These are phyloP conservation scores for Flaveria ramosissima DNA, from an alignment of 129 eudicot genomes.

Conservation along the genomic window DNA sequence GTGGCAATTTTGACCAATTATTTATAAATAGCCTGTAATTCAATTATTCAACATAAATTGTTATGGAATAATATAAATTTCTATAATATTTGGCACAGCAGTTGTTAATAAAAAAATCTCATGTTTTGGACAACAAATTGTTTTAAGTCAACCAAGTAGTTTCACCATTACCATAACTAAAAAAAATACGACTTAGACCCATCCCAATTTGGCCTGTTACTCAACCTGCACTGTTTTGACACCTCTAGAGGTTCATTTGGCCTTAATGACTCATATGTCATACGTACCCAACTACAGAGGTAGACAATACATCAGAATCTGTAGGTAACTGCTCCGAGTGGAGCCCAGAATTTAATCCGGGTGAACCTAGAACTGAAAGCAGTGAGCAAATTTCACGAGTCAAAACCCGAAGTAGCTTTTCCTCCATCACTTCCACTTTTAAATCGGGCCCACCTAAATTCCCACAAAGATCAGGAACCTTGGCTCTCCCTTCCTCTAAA, in stretches of 20 bases:
- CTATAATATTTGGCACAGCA: background rate
- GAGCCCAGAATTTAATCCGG: constrained; percentile 66
- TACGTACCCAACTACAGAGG: constrained; percentile 77
- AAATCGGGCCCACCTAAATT: constrained; percentile 62
- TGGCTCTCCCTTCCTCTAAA: constrained; percentile 79
- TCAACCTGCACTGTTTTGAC: background rate
- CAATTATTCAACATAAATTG: background rate
- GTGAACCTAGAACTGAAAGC: constrained; percentile 61
- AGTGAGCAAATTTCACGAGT: constrained; percentile 87
- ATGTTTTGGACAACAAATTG: background rate
- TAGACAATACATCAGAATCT: constrained; percentile 58
- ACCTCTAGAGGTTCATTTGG: constrained; percentile 1
- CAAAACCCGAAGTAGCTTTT: constrained; percentile 81
- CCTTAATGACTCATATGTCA: background rate
- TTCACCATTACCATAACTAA: background rate
- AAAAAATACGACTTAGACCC: background rate
- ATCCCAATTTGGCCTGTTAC: background rate
- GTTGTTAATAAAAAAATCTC: background rate
- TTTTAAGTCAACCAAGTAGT: background rate
- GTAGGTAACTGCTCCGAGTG: constrained; percentile 68
- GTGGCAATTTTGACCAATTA: background rate
- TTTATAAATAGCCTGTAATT: background rate
- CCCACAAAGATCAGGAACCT: constrained; percentile 80
- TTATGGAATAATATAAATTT: background rate
- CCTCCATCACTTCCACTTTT: constrained; percentile 97